Evolutionary conservation across 768 basidiomycete species (phyloP), one percentile per base, ranked within the genome.

Genomic region (Strobilomyces confusus): DNA sequence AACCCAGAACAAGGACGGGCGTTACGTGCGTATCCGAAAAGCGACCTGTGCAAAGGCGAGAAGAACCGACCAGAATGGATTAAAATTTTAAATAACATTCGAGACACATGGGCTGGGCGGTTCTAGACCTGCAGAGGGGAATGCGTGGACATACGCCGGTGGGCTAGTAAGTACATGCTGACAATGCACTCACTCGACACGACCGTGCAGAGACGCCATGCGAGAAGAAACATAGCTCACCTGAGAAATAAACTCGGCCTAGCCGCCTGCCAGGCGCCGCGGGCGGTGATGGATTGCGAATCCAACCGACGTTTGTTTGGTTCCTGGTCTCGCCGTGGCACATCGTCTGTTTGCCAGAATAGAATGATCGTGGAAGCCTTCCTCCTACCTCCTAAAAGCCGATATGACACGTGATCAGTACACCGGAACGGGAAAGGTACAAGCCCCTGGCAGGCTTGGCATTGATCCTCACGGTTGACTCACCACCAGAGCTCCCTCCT

Each of bases 1-100:
- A 44, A 26, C 5, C 7, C n/a, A 54, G 51, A 44, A 26, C 5
- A 13, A 56, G 30, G 51, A 41, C 19, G 44, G 52, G 57, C 20
- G 57, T 59, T 64, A 64, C 52, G 44, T 55, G 58, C 44, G 49
- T 56, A 46, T 26, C 57, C 40, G 44, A 56, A 52, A 30, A 23
- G 40, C 44, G 52, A 54, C 51, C 12, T 33, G 34, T 22, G 26
- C 46, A 49, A 20, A 23, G 26, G 26, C 26, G n/a, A n/a, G n/a
- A 29, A 29, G 29, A 29, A 29, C 43, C 41, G 44, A 43, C 42
- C 53, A 52, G 50, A 54, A 52, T 11, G 50, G 50, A 33, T 25
- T 3, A 22, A 17, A 33, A 52, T 36, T 52, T 32, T 52, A 37
- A 47, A 51, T 26, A 49, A 54, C 29, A 22, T 33, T 49, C 38